Conservation (phyloP, 345 rosid species). For the Brassica nigra region DNA sequence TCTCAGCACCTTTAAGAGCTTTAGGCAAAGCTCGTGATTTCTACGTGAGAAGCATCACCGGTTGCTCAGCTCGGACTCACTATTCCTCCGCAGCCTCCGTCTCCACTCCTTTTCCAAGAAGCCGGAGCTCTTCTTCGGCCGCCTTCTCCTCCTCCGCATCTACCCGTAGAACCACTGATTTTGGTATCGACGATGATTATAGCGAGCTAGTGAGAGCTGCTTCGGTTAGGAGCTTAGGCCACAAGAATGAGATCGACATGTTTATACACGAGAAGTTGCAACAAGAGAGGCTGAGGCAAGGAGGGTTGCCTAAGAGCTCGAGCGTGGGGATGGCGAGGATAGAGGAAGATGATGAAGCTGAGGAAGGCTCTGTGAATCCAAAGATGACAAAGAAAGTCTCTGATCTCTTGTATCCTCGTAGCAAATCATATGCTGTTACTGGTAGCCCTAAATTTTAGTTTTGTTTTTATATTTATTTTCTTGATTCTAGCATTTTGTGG, state of each 20-base stretch:
- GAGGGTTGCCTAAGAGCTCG: constrained; percentile 51
- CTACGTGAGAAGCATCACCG: constrained; percentile 63
- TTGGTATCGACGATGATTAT: constrained; percentile 55
- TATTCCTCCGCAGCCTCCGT: constrained; percentile 31
- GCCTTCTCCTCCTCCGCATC: constrained; percentile 41
- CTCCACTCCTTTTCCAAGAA: constrained; percentile 50
- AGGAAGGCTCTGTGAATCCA: constrained; percentile 35
- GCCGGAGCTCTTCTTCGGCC: constrained; percentile 54
- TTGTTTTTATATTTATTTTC: neutral
- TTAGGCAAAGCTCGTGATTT: constrained; percentile 64
- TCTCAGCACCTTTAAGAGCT: constrained; percentile 50
- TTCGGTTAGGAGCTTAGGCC: constrained; percentile 55
- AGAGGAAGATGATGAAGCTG: constrained; percentile 50
- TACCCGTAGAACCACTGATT: constrained; percentile 23
- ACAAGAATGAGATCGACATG: constrained; percentile 53
- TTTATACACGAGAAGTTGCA: constrained; percentile 42
- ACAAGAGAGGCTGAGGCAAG: constrained; percentile 13
- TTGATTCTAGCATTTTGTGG: constrained; percentile 14
- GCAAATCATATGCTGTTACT: constrained; percentile 36
- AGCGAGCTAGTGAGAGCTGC: constrained; percentile 70
- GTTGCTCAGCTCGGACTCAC: constrained; percentile 46
- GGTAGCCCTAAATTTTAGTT: constrained; percentile 26
- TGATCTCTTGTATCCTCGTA: constrained; percentile 34
- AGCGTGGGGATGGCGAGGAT: constrained; percentile 64
- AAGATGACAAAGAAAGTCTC: constrained; percentile 38